Base-by-base conservation (phyloP, 139 green algal genomes). In the Deuterostichococcus epilithicus region DNA sequence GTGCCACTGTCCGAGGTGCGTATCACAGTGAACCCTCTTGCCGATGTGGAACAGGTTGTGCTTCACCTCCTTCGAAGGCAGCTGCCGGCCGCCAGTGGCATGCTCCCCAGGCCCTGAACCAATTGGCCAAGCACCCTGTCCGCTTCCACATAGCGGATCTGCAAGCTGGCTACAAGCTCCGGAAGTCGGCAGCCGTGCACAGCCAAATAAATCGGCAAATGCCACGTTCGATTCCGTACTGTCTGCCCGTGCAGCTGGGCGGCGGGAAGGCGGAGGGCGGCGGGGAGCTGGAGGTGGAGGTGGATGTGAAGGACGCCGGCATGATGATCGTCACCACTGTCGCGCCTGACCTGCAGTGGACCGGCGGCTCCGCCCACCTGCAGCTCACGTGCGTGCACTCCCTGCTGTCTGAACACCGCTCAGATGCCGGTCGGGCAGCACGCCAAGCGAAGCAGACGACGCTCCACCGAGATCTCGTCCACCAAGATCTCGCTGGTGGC, bases 301-400 rank as follows among this genome's bases (percentile, higher is more conserved):
- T 93, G 74, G 77, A 35, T 35, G 85, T 97, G 15, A 86, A 86
- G 52, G 94, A 98, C 75, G 83, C 83, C 32, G 94, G 94, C 77
- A 93, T 98, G 90, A 75, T 77, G 42, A 81, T 98, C 23, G 68
- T 98, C 42, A 84, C 84, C 30, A 86, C 89, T 3, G 63, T 97
- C 10, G 52, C 83, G 2, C 91, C 92, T 1, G 89, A 88, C 34
- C 74, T 91, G 39, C 76, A 80, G 60, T 98, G 94, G 93, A 83
- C 88, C 67, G 73, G 75, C 38, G 94, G 94, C 36, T 68, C 66
- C 6, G 93, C 93, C 13, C 80, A 90, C 22, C 83, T 97, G 8
- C 70, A 80, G n/a, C 63, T 96, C 70, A 79, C 66, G 80, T 84
- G 60, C 5, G 75, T 20, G 0, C 44, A 59, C 65, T 70, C 33